A percentile compares a stretch with the other conserved stretches of the same genome.
phyloP scores from a whole-genome alignment of 345 rosid genomes.

The Populus tremula region DNA sequence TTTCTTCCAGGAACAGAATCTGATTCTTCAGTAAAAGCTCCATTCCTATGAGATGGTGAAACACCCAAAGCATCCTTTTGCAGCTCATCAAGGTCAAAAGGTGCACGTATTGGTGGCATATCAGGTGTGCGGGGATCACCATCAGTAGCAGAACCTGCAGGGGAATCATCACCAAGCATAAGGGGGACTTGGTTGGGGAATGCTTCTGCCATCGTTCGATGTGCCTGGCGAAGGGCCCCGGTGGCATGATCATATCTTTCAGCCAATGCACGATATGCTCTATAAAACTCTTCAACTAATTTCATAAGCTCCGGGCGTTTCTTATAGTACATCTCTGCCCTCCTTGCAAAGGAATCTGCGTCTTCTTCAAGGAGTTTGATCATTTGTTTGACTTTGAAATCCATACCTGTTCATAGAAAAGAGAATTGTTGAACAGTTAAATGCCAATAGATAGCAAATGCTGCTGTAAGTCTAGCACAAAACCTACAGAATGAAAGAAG shows the following conservation, averaged over 20 bases:
- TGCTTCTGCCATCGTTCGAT: constrained; percentile 84
- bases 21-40: constrained; percentile 63
- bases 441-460: not conserved
- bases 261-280: constrained; percentile 96
- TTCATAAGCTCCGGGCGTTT: constrained; percentile 97
- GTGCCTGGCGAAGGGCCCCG: constrained; percentile 87
- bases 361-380: constrained; percentile 96
- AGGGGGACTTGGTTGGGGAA: constrained; percentile 86
- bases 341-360: constrained; percentile 97
- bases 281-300: constrained; percentile 94
- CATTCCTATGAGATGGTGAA: constrained; percentile 53
- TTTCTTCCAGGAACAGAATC: constrained; percentile 43
- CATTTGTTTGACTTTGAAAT: constrained; percentile 90
- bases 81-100: constrained; percentile 53
- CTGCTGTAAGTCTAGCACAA: not conserved
- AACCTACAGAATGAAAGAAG: too few relatives aligned
- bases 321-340: constrained; percentile 99
- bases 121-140: constrained; percentile 80
- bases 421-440: not conserved
- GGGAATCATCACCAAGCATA: constrained; percentile 62
- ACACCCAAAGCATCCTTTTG: constrained; percentile 57
- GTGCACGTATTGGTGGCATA: constrained; percentile 42
- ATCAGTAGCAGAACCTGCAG: constrained; percentile 44
- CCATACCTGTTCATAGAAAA: constrained; percentile 72
- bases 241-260: constrained; percentile 98